Conservation (phyloP, 805 yeast species). For the Barnettozyma sucrosica region DNA sequence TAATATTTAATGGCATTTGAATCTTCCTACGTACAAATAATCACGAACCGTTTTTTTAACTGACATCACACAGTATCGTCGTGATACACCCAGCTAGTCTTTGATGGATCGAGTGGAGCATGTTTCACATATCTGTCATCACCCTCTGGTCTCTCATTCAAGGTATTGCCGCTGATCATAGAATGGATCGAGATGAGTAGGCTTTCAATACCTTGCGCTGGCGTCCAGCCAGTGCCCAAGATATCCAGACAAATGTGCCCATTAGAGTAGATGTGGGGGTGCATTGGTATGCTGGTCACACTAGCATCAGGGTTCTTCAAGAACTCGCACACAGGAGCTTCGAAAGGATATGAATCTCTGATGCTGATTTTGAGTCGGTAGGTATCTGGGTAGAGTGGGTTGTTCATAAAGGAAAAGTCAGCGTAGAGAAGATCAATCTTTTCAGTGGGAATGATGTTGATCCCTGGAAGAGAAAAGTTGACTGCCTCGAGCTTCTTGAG, state of each 20-base stretch:
- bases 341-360: slow-evolving; percentile 47
- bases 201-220: slow-evolving; percentile 33
- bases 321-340: slow-evolving; percentile 52
- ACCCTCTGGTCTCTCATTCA: slow-evolving; percentile 50
- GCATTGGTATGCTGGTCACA: slow-evolving; percentile 23
- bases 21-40: no score
- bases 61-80: slow-evolving; percentile 40
- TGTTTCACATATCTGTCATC: slow-evolving; percentile 40
- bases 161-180: slow-evolving; percentile 47
- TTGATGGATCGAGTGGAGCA: slow-evolving; percentile 58
- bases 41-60: no score
- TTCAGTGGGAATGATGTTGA: slow-evolving; percentile 27
- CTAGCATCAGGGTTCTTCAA: slow-evolving; percentile 18
- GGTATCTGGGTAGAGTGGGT: slow-evolving; percentile 31
- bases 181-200: slow-evolving; percentile 58
- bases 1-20: background rate
- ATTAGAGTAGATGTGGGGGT: slow-evolving; percentile 69
- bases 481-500: background rate
- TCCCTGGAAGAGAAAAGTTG: slow-evolving; percentile 17
- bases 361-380: slow-evolving; percentile 41
- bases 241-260: slow-evolving; percentile 72
- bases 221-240: slow-evolving; percentile 38
- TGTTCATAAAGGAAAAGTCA: slow-evolving; percentile 31
- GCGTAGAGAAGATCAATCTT: slow-evolving; percentile 30
- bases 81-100: slow-evolving; percentile 46